Evolutionary conservation across 768 basidiomycete species (phyloP), one percentile per base, ranked within the genome.

Genomic region (Mrakia frigida): DNA sequence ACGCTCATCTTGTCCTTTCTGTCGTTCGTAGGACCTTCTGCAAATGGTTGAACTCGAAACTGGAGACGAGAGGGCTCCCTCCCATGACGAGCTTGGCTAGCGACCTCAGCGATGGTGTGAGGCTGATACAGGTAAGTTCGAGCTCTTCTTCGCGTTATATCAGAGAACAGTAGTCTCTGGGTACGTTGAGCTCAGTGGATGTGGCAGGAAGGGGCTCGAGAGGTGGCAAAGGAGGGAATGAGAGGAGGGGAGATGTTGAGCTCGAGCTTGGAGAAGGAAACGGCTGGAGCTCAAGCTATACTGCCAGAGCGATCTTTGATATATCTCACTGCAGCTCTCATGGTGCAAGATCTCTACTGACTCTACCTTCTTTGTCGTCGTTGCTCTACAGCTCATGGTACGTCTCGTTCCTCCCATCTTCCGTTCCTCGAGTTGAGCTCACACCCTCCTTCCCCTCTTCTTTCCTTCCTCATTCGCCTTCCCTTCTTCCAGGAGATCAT

Each of bases 51-150:
- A 99, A 98, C 81, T 93, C 94, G 13, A 95, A 96, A 82, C 88
- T 99, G 41, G 94, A 98, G 82, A 86, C 88, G 5, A 87, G 91
- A 79, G 91, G 90, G 77, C 88, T 94, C 81, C 91, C 91, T 9
- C 88, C 93, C 18, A 95, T 99, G 92, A 87, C 86, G 14, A 93
- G 94, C 70, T 87, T 99, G 9, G 91, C 93, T 37, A 87, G 88
- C 74, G 97, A 98, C 86, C 88, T 98, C 72, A 93, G 91, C 7
- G 95, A 98, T 85, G 97, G 97, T 46, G 94, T 97, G 28, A 89
- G 92, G 78, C 87, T 99, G 59, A 97, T 98, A 78, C 95, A 98
- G 82, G 87, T 99, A 46, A 93, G 82, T 78, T 93, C 73, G 83
- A 78, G 41, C 53, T 50, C 33, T 37, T 63, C 10, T 13, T 43